A percentile compares a stretch with the other conserved stretches of the same genome.
Conservation (phyloP, 495 filamentous ascomycete species). For the Astrothelium subdiscretum region DNA sequence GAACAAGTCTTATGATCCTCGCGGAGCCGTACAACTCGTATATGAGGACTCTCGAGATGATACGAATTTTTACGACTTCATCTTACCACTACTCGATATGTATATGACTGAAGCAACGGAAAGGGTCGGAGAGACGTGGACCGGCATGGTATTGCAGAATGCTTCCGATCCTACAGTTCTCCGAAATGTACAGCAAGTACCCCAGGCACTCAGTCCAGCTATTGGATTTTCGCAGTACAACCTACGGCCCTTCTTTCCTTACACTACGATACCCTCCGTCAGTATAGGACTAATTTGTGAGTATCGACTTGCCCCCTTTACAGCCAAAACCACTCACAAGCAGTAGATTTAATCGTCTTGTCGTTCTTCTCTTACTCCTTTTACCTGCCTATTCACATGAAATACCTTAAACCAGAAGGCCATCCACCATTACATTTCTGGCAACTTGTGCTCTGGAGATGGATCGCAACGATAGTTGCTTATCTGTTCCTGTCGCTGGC, state of each 20-base stretch:
- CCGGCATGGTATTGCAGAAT: conserved; percentile 28
- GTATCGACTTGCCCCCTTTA: neutral
- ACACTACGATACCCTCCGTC: conserved; percentile 45
- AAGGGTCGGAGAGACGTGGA: conserved; percentile 46
- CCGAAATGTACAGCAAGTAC: conserved; percentile 33
- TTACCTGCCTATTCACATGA: conserved; percentile 55
- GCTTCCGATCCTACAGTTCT: conserved; percentile 26
- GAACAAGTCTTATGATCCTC: conserved; percentile 53
- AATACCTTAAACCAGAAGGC: conserved; percentile 36
- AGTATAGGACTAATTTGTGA: conserved; percentile 52
- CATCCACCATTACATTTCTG: conserved; percentile 49
- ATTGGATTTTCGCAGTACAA: conserved; percentile 51
- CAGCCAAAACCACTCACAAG: neutral
- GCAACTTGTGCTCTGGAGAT: conserved; percentile 52
- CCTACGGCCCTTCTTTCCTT: conserved; percentile 50
- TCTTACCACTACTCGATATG: conserved; percentile 37
- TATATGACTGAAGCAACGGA: conserved; percentile 36
- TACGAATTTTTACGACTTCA: conserved; percentile 40
- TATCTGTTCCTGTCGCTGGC: conserved; percentile 58
- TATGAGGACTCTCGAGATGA: conserved; percentile 49
- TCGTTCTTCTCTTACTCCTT: conserved; percentile 63
- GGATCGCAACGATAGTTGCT: conserved; percentile 44
- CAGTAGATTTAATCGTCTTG: conserved; percentile 51
- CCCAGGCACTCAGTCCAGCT: conserved; percentile 51
- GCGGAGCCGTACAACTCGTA: conserved; percentile 48